These are phyloP conservation scores for Capsaspora owczarzaki DNA, from an alignment of 78 protist species.

Conservation along the genomic window DNA sequence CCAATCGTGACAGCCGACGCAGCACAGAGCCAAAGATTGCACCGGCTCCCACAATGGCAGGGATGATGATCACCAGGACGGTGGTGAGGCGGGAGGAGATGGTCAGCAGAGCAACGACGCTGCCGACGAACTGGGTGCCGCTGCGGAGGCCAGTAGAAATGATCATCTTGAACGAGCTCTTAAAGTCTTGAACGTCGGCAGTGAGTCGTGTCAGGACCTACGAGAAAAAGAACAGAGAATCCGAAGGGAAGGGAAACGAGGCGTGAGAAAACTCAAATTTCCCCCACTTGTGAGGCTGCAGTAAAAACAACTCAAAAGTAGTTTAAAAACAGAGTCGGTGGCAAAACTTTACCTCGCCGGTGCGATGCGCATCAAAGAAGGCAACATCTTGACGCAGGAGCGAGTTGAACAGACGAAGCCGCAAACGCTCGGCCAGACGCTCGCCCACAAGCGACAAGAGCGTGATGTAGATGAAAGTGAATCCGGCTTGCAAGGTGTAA, in stretches of 20 bases:
- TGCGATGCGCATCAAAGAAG: slow-evolving; percentile 5
- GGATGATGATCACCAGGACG: not conserved
- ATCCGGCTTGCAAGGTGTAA: not conserved
- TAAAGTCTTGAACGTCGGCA: slow-evolving; percentile 19
- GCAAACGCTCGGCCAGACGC: slow-evolving; percentile 11
- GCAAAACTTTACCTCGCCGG: slow-evolving; percentile 8
- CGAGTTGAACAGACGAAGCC: not conserved
- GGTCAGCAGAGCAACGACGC: not conserved
- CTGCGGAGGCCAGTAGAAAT: slow-evolving; percentile 7
- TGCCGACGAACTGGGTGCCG: slow-evolving; percentile 13
- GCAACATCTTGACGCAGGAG: not conserved
- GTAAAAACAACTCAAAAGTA: not conserved
- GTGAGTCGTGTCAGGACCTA: slow-evolving; percentile 21
- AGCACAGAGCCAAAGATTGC: not conserved
- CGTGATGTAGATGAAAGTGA: slow-evolving; percentile 17
- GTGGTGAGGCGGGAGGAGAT: not conserved
- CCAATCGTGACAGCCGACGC: not conserved
- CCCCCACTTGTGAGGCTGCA: too few relatives aligned
- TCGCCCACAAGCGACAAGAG: slow-evolving; percentile 10
- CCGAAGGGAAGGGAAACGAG: too few relatives aligned
- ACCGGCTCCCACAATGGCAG: not conserved
- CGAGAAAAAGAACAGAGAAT: too few relatives aligned
- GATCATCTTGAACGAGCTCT: slow-evolving; percentile 14
- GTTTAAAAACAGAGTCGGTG: not conserved
- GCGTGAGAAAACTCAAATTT: too few relatives aligned